phyloP scores from a whole-genome alignment of 192 early-diverging fungal genomes.

The Backusella psychrophila region DNA sequence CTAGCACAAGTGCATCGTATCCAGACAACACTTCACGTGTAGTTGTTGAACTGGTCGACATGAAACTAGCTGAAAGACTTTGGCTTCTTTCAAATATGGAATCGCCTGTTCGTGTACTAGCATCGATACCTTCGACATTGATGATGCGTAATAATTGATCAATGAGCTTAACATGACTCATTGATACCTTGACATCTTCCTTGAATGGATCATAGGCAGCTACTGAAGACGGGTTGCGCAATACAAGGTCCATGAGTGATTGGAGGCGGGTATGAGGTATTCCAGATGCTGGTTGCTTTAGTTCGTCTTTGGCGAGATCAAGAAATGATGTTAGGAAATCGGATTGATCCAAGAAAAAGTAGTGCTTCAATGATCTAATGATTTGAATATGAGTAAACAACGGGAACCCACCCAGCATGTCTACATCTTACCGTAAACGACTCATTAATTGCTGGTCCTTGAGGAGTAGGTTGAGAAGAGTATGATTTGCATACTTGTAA shows the following conservation, averaged over 20 bases:
- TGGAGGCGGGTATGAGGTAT: slow-evolving; percentile 73
- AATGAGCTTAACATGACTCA: slow-evolving; percentile 59
- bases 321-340: slow-evolving; percentile 95
- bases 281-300: slow-evolving; percentile 68
- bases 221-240: slow-evolving; percentile 85
- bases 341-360: slow-evolving; percentile 89
- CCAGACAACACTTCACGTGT: slow-evolving; percentile 38
- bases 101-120: neutral
- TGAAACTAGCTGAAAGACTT: neutral
- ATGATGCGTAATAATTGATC: slow-evolving; percentile 75
- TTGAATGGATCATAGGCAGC: slow-evolving; percentile 78
- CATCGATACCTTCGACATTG: slow-evolving; percentile 58
- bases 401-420: neutral
- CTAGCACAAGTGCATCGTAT: slow-evolving; percentile 78
- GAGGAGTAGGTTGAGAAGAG: slow-evolving; percentile 76
- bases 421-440: slow-evolving; percentile 55
- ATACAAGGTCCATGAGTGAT: slow-evolving; percentile 82
- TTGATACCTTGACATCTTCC: slow-evolving; percentile 81
- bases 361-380: slow-evolving; percentile 84
- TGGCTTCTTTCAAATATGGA: slow-evolving; percentile 5
- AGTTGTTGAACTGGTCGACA: neutral
- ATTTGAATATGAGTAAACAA: neutral
- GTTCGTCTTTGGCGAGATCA: slow-evolving; percentile 78
- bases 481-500: slow-evolving; percentile 86
- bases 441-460: slow-evolving; percentile 75